These are phyloP conservation scores for Phytophthora pini DNA, from an alignment of 352 stramenopile genomes.

Conservation along the genomic window DNA sequence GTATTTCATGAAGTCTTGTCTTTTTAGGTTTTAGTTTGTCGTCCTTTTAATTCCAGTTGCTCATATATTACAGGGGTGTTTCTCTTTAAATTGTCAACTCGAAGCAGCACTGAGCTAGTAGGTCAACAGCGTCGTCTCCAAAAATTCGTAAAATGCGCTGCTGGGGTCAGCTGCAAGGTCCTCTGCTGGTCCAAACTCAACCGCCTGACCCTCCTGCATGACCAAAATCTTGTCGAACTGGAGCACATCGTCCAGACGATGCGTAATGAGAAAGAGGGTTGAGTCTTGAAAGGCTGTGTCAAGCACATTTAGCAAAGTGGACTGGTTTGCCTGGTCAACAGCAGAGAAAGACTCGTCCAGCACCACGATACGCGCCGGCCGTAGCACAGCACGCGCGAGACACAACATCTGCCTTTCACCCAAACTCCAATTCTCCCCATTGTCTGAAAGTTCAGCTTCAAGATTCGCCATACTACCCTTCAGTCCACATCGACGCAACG, in stretches of 20 bases:
- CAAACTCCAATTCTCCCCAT: constrained; percentile 95
- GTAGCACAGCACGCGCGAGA: constrained; percentile 94
- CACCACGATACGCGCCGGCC: constrained; percentile 86
- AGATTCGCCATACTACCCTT: constrained; percentile 41
- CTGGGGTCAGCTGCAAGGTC: constrained; percentile 45
- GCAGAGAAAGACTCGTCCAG: constrained; percentile 90
- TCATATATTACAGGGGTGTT: too few relatives aligned
- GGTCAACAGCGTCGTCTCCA: constrained; percentile 55
- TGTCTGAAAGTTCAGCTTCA: constrained; percentile 69
- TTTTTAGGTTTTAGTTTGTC: too few relatives aligned
- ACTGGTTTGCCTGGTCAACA: constrained; percentile 64
- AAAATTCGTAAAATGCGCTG: constrained; percentile 58
- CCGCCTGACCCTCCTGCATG: constrained; percentile 39
- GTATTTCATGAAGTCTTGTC: not conserved
- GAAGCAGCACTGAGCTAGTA: constrained; percentile 12
- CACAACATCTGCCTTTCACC: constrained; percentile 97
- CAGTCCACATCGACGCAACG: constrained; percentile 49
- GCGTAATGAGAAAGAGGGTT: constrained; percentile 97
- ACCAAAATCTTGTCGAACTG: constrained; percentile 46
- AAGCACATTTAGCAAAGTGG: constrained; percentile 81
- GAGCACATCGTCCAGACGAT: constrained; percentile 93
- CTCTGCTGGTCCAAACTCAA: constrained; percentile 51
- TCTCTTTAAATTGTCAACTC: too few relatives aligned
- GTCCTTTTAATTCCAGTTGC: too few relatives aligned
- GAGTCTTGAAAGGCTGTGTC: constrained; percentile 88